Base-by-base conservation (phyloP, 1,139 yeast species). In the Meyerozyma sp. region DNA sequence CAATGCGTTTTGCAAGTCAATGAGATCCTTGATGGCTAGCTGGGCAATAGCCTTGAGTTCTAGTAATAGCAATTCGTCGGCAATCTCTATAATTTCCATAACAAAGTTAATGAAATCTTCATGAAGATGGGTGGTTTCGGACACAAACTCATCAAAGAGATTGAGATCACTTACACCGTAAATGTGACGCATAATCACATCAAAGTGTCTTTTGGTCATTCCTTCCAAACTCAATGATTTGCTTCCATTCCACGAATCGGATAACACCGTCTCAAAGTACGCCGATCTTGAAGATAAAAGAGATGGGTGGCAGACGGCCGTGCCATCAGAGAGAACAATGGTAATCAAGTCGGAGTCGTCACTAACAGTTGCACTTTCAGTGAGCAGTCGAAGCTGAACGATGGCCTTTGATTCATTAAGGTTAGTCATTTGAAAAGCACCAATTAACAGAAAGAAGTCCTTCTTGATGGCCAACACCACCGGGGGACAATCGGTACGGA, bases 21-120 rank as follows among this genome's bases (percentile, higher is more conserved):
- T 75, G 48, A 81, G 75, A 45, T 79, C 84, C 40, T 78, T 70
- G 8, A 89, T 58, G n/a, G 76, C 73, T 25, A 79, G 61, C 55
- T 90, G 89, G 44, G 90, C 77, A 27, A 79, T 61, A 39, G 77
- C 75, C 47, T 82, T 80, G 40, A 89, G 65, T 20, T 77, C 80
- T 39, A 76, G 73, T 36, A 89, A 57, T 48, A 86, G 59, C 13
- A 89, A 59, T 50, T 82, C 84, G 53, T 88, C 93, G 1, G 89
- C 67, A 4, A 81, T 62, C 42, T 77, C 81, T 46, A 86, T 68
- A 39, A 87, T 59, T 13, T 82, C 86, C 27, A 89, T 62, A 4
- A 82, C 63, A 29, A 71, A 62, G 44, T 78, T 77, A 8, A 86
- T 69, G 49, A 81, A 81, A 1, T 73, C 76, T 27, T 70, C 63